Conservation (phyloP, 305 asterid species). For the Fraxinus paxiana region DNA sequence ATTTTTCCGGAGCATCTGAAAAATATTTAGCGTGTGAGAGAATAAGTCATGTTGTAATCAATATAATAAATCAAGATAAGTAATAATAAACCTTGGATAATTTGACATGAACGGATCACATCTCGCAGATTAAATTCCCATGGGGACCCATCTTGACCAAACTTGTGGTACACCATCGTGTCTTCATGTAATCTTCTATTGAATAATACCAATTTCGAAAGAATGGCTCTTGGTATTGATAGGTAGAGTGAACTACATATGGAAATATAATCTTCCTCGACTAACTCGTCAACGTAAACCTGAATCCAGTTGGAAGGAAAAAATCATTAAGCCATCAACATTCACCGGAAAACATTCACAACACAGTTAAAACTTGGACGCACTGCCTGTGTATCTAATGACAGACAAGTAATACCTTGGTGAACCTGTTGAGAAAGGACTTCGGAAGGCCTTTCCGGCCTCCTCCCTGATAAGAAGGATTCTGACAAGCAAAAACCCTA, state of each 20-base stretch:
- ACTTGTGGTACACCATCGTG: slow-evolving; percentile 65
- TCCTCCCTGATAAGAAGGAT: slow-evolving; percentile 95
- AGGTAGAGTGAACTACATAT: slow-evolving; percentile 76
- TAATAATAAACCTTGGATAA: slow-evolving; percentile 56
- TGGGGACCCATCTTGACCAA: slow-evolving; percentile 93
- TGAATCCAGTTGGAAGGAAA: slow-evolving; percentile 33
- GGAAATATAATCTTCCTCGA: slow-evolving; percentile 72
- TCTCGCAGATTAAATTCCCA: slow-evolving; percentile 99
- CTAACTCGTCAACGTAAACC: slow-evolving; percentile 94
- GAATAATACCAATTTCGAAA: slow-evolving; percentile 56
- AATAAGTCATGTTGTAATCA: slow-evolving; percentile 6
- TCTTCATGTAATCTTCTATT: slow-evolving; percentile 76
- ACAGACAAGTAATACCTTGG: slow-evolving; percentile 58
- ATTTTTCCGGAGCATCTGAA: slow-evolving; percentile 59
- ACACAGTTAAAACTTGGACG: neutral
- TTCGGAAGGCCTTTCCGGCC: slow-evolving; percentile 98
- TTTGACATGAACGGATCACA: slow-evolving; percentile 87
- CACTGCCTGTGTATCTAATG: slow-evolving; percentile 10
- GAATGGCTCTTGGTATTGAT: slow-evolving; percentile 50
- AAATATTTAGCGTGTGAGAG: slow-evolving; percentile 18
- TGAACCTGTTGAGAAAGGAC: slow-evolving; percentile 94
- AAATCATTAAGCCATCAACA: slow-evolving; percentile 13
- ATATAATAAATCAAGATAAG: slow-evolving; percentile 14
- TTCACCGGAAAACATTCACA: neutral
- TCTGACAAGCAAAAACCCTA: slow-evolving; percentile 95